Evolutionary conservation across 495 filamentous ascomycete genomes (phyloP), one percentile per base, ranked within the genome.

Genomic region (Tuber melanosporum): DNA sequence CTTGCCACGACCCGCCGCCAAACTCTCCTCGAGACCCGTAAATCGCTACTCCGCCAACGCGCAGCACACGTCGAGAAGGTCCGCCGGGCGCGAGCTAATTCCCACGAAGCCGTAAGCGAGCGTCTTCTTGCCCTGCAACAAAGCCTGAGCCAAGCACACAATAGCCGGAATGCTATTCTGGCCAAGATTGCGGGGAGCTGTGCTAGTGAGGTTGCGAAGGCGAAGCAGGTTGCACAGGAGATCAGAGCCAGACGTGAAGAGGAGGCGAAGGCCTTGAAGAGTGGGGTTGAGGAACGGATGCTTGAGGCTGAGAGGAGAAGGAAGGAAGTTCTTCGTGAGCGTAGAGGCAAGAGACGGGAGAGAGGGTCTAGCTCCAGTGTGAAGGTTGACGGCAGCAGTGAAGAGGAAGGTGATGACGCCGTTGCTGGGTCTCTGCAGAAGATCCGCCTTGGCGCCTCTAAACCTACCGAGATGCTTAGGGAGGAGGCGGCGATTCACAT

Each of bases 51-150:
- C 42, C 95, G 96, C 73, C 95, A 97, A 84, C 90, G 95, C 69
- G 96, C 95, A 17, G 93, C 93, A 69, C 94, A 99, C 86, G 95
- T 94, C 71, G 95, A 99, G 84, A 94, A 97, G 86, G 95, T 99
- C n/a, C 92, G 95, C 75, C 86, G 91, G 92, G 74, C 95, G 93
- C 70, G 93, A 93, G n/a, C 84, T 93, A 74, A 92, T 91, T 45
- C 97, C 94, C 87, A 92, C 92, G 52, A 89, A 90, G 20, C 90
- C 90, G 26, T 88, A 89, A 57, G 86, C 86, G 74, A 88, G 81
- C 52, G 87, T 78, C 66, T 83, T 8, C 80, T 75, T 84, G 86
- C 71, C 90, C 91, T 83, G 89, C 90, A 78, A 93, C 98, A 84
- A 93, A 95, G 85, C 86, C 92, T 79, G 94, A 93, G 2, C 83